phyloP scores from a whole-genome alignment of 2,329 filamentous ascomycete genomes.

The Dactylellina haptotyla region DNA sequence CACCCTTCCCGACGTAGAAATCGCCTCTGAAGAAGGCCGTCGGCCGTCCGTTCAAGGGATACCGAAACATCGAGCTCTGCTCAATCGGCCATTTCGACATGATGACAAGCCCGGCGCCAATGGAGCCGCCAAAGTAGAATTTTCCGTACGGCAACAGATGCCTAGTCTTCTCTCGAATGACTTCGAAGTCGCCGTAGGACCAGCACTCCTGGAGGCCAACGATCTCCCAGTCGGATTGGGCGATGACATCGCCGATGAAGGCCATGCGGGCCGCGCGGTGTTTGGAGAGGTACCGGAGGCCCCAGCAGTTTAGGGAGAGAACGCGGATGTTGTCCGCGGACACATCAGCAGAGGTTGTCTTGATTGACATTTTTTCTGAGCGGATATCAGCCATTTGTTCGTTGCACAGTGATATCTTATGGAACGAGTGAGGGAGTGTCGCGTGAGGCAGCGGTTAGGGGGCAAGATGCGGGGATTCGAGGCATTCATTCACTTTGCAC shows the following conservation, averaged over 20 bases:
- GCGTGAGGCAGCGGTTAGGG: constrained; percentile 1
- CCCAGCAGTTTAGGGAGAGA: constrained; percentile 96
- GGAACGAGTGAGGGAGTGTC: background rate
- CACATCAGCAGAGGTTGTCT: constrained; percentile 3
- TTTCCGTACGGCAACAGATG: constrained; percentile 92
- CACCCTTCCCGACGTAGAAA: constrained; percentile 95
- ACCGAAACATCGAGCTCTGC: constrained; percentile 84
- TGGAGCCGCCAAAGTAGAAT: constrained; percentile 89
- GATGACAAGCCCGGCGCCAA: constrained; percentile 88
- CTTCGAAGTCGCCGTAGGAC: constrained; percentile 77
- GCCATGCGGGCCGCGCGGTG: constrained; percentile 85
- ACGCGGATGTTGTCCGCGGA: constrained; percentile 70
- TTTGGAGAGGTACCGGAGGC: constrained; percentile 84
- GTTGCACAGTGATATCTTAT: background rate
- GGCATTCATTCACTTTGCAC: constrained; percentile 3
- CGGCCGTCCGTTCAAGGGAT: constrained; percentile 91
- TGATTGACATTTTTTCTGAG: constrained; percentile 36
- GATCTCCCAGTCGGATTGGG: constrained; percentile 77
- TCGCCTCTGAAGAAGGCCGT: constrained; percentile 94
- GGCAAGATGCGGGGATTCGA: constrained; percentile 20
- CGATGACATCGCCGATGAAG: constrained; percentile 77
- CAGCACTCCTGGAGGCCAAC: constrained; percentile 87
- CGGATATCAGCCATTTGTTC: constrained; percentile 21
- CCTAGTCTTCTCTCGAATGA: constrained; percentile 82
- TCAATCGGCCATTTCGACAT: constrained; percentile 94